These are phyloP conservation scores for Trichosporon sp. DNA, from an alignment of 1,284 basidiomycete species.

Conservation along the genomic window DNA sequence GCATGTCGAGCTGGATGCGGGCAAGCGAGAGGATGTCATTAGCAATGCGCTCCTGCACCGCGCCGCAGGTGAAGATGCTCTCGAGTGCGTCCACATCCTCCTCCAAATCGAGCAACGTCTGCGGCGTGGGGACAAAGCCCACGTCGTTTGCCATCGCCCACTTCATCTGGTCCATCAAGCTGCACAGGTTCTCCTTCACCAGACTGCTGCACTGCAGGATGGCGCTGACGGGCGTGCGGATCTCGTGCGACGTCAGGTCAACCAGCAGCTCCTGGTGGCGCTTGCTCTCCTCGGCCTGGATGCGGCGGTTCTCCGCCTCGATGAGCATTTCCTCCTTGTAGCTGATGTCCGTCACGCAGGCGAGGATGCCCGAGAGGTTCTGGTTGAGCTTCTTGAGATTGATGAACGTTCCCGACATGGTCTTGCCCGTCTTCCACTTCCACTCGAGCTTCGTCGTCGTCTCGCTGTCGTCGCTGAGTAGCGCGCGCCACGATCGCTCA, in stretches of 20 bases:
- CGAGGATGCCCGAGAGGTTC: conserved; percentile 31
- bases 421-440: conserved; percentile 36
- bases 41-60: conserved; percentile 49
- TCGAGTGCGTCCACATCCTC: conserved; percentile 32
- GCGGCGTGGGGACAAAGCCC: conserved; percentile 34
- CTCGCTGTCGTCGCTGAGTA: conserved; percentile 10
- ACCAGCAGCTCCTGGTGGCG: conserved; percentile 45
- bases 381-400: conserved; percentile 31
- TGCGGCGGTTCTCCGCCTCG: conserved; percentile 35
- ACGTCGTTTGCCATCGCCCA: conserved; percentile 9
- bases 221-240: conserved; percentile 43
- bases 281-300: conserved; percentile 36
- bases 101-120: conserved; percentile 39
- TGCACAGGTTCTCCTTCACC: conserved; percentile 40
- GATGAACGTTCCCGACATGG: conserved; percentile 33
- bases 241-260: conserved; percentile 47
- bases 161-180: conserved; percentile 35
- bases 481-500: neutral
- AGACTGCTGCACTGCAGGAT: conserved; percentile 44
- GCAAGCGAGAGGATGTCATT: conserved; percentile 49
- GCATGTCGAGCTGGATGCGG: conserved; percentile 47
- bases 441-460: conserved; percentile 25
- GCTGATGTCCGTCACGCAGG: conserved; percentile 38
- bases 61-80: conserved; percentile 41
- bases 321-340: conserved; percentile 36